Percentiles rank a stretch among this genome's conserved stretches.
phyloP scores from a whole-genome alignment of 2,329 filamentous ascomycete species.

The Pezicula radicicola region DNA sequence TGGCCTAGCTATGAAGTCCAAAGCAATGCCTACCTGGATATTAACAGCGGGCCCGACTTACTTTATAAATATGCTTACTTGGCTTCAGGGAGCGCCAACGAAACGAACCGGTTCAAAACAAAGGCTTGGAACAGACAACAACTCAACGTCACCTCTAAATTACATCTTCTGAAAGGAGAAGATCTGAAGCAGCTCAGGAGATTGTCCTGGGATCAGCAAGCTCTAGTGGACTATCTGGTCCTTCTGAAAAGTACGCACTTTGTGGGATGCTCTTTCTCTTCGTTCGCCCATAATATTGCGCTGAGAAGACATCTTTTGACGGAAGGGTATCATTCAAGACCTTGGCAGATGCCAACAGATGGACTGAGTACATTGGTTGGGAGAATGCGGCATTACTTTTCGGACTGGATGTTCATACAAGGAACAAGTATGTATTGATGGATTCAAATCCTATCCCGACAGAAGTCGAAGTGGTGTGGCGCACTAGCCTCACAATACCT shows the following conservation, averaged over 20 bases:
- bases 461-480: no score
- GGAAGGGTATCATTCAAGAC: constrained; percentile 28
- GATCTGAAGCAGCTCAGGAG: constrained; percentile 32
- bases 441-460: no score
- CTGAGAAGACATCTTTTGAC: constrained; percentile 41
- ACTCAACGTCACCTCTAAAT: constrained; percentile 39
- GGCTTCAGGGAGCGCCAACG: constrained; percentile 41
- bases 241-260: constrained; percentile 40
- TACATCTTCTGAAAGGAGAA: constrained; percentile 36
- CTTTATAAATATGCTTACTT: constrained; percentile 38
- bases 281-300: constrained; percentile 45
- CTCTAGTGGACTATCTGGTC: constrained; percentile 48
- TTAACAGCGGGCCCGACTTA: constrained; percentile 25
- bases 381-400: constrained; percentile 42
- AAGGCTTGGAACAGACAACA: constrained; percentile 29
- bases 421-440: no score
- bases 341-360: constrained; percentile 41
- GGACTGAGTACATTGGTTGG: constrained; percentile 40
- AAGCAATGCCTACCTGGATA: constrained; percentile 34
- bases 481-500: no score
- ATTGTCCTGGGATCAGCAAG: constrained; percentile 46
- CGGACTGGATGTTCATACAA: constrained; percentile 44
- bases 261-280: constrained; percentile 44
- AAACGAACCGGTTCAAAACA: constrained; percentile 35
- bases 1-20: constrained; percentile 44